Base-by-base conservation (phyloP, 1,284 basidiomycete species). In the Ganoderma multipileum region DNA sequence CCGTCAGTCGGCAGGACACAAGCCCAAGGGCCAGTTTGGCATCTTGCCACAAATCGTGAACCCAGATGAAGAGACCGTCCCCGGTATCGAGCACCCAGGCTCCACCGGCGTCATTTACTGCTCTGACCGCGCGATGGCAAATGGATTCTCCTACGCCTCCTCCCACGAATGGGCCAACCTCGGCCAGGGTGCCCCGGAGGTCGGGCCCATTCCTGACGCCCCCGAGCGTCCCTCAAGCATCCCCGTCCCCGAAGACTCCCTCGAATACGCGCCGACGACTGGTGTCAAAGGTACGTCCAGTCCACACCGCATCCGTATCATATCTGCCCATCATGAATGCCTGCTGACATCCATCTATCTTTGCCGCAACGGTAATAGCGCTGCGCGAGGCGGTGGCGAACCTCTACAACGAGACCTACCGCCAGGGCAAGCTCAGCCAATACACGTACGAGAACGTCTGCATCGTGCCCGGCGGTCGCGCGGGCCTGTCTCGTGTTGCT, bases 211-310 rank as follows among this genome's bases (percentile, higher is more conserved):
- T 68, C 94, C 94, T 1, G 87, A 89, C 61, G 93, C 91, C 2
- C 86, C 89, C 0, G 80, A 86, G 28, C 89, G 95, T 47, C 91
- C 92, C 1, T 84, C 85, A 4, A 83, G 83, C 61, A 86, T 97
- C 67, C 80, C 85, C 39, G 77, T 92, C 61, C 89, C 91, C 33
- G 77, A 88, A 28, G 93, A 95, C 77, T 92, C 94, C 50, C 85
- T 96, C 76, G 95, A 97, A 81, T 98, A 98, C 76, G 96, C 95
- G 1, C 96, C 97, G 0, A 97, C 96, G 2, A 95, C 95, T 0
- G 96, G 96, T 63, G 91, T 96, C 59, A 95, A 93, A 84, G 88
- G 92, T 92, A 74, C 23, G 78, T 70, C 66, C 39, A 55, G 50
- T 41, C 63, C 54, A 28, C 26, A 36, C 38, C 14, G 44, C 41